Evolutionary conservation across 768 basidiomycete genomes (phyloP), one percentile per base, ranked within the genome.

Genomic region (Xerocomellus dryophilus): DNA sequence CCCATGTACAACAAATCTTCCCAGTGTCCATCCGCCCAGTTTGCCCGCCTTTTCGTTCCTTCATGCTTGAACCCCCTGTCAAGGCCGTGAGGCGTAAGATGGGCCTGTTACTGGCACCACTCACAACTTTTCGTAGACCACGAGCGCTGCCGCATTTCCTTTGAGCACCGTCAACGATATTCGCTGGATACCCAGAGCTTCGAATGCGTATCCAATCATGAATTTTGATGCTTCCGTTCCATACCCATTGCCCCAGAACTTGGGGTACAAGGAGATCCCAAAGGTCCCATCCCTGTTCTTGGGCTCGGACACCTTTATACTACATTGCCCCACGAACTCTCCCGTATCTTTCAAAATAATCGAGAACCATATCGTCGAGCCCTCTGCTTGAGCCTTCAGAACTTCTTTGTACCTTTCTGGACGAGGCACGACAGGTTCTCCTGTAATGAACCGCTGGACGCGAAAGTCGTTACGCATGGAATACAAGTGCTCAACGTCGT

Each of bases 171-270:
- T 15, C 43, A 73, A 51, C 7, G 65, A 67, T 3, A 73, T 54
- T n/a, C 72, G 60, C 56, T 72, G 69, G 31, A 71, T 20, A 15
- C 60, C 66, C 40, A 70, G 44, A 27, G 57, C 51, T 32, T 53
- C 49, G 27, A 68, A 74, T 2, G 67, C 66, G 49, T 74, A 62
- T 47, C 70, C 70, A 5, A 74, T 62, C 27, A 71, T 58, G 57
- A 71, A 75, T 7, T 53, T 63, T 14, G 68, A 65, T 5, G 72
- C 65, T 48, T 76, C 71, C 39, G 58, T 67, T 14, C 73, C 71
- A 48, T 71, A 74, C 7, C 74, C 72, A 21, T 68, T 68, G 0
- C 62, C 61, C 71, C 72, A 73, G 52, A 54, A 69, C 63, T 27
- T 43, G 35, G 43, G 47, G 32, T 47, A 63, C 47, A 62, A 34